Percentiles rank a stretch among this genome's conserved stretches.
Conservation (phyloP, 345 rosid species). For the Melastoma malabathricum region DNA sequence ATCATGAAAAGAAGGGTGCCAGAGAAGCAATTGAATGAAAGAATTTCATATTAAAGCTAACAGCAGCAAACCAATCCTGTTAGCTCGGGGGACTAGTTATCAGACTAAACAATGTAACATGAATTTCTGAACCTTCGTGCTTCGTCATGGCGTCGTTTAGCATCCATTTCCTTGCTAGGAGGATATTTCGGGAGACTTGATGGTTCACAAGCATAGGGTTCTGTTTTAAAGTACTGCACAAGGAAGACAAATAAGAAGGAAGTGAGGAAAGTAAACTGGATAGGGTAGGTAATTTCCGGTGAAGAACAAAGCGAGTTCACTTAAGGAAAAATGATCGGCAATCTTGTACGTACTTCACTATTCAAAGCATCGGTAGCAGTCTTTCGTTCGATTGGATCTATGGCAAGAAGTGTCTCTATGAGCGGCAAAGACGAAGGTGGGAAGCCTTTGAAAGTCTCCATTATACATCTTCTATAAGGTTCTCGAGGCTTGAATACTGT, state of each 20-base stretch:
- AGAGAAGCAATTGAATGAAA: too few relatives aligned
- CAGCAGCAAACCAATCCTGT: background rate
- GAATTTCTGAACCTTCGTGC: constrained; percentile 48
- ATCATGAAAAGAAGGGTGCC: too few relatives aligned
- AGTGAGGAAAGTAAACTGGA: too few relatives aligned
- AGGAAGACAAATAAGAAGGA: constrained; percentile 8
- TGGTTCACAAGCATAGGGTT: constrained; percentile 76
- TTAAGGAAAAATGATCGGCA: background rate
- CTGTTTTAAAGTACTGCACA: constrained; percentile 62
- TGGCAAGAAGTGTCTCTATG: constrained; percentile 72
- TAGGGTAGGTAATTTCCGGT: too few relatives aligned
- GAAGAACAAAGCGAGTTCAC: too few relatives aligned
- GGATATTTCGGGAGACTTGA: constrained; percentile 82
- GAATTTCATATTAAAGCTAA: too few relatives aligned
- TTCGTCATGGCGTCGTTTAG: constrained; percentile 66
- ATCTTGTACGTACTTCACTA: constrained; percentile 50
- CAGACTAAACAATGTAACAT: constrained; percentile 3
- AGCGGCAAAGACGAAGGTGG: constrained; percentile 61
- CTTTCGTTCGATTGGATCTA: constrained; percentile 75
- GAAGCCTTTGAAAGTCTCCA: constrained; percentile 66
- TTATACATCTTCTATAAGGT: constrained; percentile 51
- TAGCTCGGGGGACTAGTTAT: too few relatives aligned
- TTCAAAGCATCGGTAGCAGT: constrained; percentile 74
- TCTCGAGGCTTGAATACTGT: constrained; percentile 62
- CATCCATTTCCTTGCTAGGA: constrained; percentile 87